Base-by-base conservation (phyloP, 441 rosid species). In the Syzygium malaccense region DNA sequence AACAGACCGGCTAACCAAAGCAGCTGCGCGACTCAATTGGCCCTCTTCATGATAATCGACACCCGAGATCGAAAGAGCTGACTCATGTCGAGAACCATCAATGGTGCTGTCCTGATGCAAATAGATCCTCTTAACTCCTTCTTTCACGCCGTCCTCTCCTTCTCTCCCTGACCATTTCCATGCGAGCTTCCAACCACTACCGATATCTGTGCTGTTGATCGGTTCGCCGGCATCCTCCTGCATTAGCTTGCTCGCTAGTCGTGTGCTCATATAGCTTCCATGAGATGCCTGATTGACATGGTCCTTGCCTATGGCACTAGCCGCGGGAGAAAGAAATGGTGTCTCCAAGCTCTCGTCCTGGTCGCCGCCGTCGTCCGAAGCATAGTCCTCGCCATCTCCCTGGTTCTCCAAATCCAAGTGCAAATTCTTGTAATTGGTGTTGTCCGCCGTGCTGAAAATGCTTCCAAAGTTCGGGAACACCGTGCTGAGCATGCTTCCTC, bases 131-230 rank as follows among this genome's bases (percentile, higher is more conserved):
- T 56, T 86, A 28, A 86, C 54, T 55, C 49, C 87, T 30, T 85
- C 87, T 30, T 85, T 83, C 66, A 14, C 18, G 56, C 88, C 56
- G 18, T 84, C 68, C n/a, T 83, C 58, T 25, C 78, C 79, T 60
- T 84, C 89, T 49, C 55, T 83, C 86, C 85, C 89, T 14, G 86
- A 37, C 86, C 75, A 57, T 86, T 88, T 88, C 58, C 60, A 88
- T 2, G 90, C 90, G 45, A 88, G 54, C 84, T 86, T 71, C 90
- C 90, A 88, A 28, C 86, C 90, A 64, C 88, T 86, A 45, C 88
- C 90, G 12, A 88, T 88, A 75, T 86, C 88, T 3, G 86, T 88
- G 79, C 71, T 20, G 3, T 85, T 62, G 28, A 86, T 41, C 7
- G 87, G 88, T 64, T 88, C 90, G 1, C 90, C 60, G 2, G 56